Base-by-base conservation (phyloP, 108 stramenopile species). In the Cyclotella choctawhatcheeana region DNA sequence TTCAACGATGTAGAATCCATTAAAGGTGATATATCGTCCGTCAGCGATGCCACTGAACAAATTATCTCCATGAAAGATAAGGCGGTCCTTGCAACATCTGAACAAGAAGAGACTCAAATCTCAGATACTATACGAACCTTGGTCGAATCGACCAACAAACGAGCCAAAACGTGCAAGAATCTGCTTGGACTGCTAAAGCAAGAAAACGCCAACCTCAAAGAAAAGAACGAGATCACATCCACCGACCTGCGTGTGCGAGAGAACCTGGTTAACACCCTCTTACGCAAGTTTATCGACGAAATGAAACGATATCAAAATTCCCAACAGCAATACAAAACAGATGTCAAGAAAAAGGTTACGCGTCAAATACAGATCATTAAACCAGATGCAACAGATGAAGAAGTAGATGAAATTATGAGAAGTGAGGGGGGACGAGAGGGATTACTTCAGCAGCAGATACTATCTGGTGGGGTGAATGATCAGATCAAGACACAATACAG, bases 221-320 rank as follows among this genome's bases (percentile, higher is more conserved):
- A 78, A n/a, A 81, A 89, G 35, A 68, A 71, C 16, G 65, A 84
- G 25, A 67, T 84, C 53, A 92, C 86, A 60, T 66, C 74, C 16
- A 78, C 82, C 21, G 88, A 94, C 73, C 43, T 91, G 24, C 91
- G 95, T 52, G 82, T 93, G 13, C 84, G 95, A 24, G 91, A 97
- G 52, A 99, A 98, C 73, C 83, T 99, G 54, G 78, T 82, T 24
- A 97, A 93, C 71, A 98, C 99, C 1, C 76, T 98, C 48, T 96
- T 97, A 13, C 85, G 95, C 17, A 98, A 98, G 64, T 99, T 99
- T 70, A 94, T 98, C 53, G 97, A 98, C 76, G 97, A 97, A 65
- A 97, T 97, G 89, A 98, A 98, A 82, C 69, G 83, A 32, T 99
- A 98, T 80, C 98, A 99, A 76, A 82, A 80, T 45, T 85, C 96